Conservation (phyloP, 306 rosid species). For the Malus domestica region DNA sequence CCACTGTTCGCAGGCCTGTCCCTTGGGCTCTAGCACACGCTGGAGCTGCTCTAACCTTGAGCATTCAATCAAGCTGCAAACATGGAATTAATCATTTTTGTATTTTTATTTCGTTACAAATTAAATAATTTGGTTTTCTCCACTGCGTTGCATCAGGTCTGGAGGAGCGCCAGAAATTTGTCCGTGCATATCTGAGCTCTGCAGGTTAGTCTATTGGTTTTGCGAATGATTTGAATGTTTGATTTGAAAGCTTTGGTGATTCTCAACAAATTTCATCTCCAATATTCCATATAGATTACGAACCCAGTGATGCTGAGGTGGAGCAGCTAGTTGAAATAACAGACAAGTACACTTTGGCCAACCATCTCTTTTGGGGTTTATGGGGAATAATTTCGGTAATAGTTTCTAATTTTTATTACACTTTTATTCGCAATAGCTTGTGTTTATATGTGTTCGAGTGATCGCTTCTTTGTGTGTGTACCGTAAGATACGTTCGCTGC, state of each 20-base stretch:
- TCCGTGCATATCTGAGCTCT: constrained; percentile 46
- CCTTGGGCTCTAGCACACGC: too few species aligned
- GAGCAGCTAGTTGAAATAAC: constrained; percentile 38
- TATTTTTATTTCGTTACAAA: background rate
- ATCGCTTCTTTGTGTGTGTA: background rate
- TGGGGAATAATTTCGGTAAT: constrained; percentile 94
- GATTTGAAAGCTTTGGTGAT: background rate
- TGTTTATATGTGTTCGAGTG: background rate
- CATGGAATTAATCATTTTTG: background rate
- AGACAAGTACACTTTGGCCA: constrained; percentile 71
- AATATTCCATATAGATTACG: constrained; percentile 31
- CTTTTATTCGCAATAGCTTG: background rate
- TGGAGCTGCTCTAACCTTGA: background rate
- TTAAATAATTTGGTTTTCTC: background rate
- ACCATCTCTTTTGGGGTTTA: constrained; percentile 86
- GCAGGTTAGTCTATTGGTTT: constrained; percentile 45
- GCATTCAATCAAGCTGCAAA: background rate
- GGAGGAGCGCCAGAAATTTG: constrained; percentile 70
- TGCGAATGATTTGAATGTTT: background rate
- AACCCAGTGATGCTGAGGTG: constrained; percentile 52
- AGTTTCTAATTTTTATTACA: background rate
- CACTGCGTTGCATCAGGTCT: constrained; percentile 33
- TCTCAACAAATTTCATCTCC: background rate
- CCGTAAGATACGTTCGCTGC: background rate
- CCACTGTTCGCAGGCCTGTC: too few species aligned